Conservation (phyloP, 768 basidiomycete species). For the Tubosaeta sp. region DNA sequence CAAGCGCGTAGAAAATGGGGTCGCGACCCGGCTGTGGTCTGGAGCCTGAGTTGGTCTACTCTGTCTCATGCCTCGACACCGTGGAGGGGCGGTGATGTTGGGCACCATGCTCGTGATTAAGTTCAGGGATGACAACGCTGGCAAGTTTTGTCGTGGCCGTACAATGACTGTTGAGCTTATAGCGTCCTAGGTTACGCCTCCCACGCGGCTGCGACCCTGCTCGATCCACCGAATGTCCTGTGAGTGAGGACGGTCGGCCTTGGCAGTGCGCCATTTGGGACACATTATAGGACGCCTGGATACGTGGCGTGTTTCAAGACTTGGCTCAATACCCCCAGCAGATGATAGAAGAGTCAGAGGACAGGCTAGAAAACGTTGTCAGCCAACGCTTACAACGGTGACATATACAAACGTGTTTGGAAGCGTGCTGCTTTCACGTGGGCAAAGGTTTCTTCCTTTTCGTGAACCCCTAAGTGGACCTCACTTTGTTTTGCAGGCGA, state of each 20-base stretch:
- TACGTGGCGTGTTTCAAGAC: constrained; percentile 90
- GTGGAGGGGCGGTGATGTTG: constrained; percentile 79
- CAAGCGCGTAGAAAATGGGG: constrained; percentile 60
- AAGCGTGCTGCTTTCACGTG: too few species aligned
- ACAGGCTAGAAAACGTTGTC: constrained; percentile 45
- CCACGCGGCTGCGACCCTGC: constrained; percentile 58
- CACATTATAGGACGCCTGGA: constrained; percentile 87
- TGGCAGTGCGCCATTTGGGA: constrained; percentile 54
- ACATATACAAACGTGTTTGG: too few species aligned
- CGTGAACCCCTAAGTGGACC: too few species aligned
- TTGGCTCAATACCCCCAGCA: constrained; percentile 66
- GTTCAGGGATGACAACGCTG: constrained; percentile 51
- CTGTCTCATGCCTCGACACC: constrained; percentile 47
- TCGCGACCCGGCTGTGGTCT: constrained; percentile 35
- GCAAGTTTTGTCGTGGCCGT: constrained; percentile 35
- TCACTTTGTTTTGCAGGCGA: too few species aligned
- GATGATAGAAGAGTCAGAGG: constrained; percentile 57
- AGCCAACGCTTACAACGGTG: not conserved
- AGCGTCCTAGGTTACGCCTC: constrained; percentile 48
- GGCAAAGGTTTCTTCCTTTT: too few species aligned
- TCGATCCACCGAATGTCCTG: constrained; percentile 47
- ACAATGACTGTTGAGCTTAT: not conserved
- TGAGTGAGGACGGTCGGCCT: constrained; percentile 34
- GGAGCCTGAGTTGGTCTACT: constrained; percentile 75
- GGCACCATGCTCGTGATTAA: constrained; percentile 84